A percentile compares a stretch with the other conserved stretches of the same genome.
phyloP scores from a whole-genome alignment of 768 basidiomycete genomes.

The Amanita molliuscula region DNA sequence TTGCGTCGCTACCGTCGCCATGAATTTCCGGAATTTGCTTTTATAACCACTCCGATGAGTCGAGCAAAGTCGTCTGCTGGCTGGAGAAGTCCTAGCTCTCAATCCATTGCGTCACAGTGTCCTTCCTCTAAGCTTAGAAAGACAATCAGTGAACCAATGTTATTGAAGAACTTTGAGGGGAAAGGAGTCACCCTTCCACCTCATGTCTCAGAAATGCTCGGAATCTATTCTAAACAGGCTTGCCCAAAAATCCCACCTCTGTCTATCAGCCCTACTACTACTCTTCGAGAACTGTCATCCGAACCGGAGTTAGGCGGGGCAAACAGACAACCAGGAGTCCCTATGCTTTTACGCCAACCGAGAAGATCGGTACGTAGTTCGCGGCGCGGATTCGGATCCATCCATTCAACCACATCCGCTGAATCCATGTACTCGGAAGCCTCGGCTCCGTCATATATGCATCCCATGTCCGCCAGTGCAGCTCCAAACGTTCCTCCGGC shows the following conservation, averaged over 20 bases:
- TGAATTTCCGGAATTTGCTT: background rate
- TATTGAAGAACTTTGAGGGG: background rate
- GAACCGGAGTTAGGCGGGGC: background rate
- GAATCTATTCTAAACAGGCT: background rate
- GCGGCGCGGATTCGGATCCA: slow-evolving; percentile 17
- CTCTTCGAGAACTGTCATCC: background rate
- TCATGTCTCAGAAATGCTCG: slow-evolving; percentile 1
- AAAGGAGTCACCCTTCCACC: background rate
- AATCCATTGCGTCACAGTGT: background rate
- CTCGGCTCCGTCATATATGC: background rate
- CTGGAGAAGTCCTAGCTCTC: background rate
- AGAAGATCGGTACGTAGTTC: background rate
- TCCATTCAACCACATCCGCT: slow-evolving; percentile 27
- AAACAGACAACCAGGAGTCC: background rate
- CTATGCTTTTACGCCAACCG: slow-evolving; percentile 6
- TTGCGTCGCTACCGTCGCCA: background rate
- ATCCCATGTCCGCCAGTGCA: background rate
- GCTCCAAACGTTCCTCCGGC: background rate
- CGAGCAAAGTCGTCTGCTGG: background rate
- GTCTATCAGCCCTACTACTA: background rate
- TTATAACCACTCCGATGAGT: background rate
- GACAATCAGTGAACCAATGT: background rate
- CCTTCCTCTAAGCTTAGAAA: background rate
- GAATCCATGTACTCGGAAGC: background rate
- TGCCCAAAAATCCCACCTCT: background rate